A percentile compares a stretch with the other conserved stretches of the same genome.
These are phyloP conservation scores for Lentithecium fluviatile DNA, from an alignment of 495 filamentous ascomycete species.

Conservation along the genomic window DNA sequence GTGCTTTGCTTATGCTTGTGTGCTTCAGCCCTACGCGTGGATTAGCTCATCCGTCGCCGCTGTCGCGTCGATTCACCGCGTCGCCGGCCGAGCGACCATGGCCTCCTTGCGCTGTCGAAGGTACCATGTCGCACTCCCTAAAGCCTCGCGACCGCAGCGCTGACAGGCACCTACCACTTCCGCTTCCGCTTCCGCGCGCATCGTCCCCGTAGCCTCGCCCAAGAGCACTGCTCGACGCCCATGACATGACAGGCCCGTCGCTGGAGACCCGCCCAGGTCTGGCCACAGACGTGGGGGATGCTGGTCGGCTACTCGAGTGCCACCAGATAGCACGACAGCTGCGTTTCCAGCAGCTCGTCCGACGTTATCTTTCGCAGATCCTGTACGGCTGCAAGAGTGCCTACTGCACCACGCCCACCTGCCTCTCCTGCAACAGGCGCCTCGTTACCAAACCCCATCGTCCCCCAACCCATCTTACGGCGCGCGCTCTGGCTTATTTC, in stretches of 20 bases:
- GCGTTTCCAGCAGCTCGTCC: conserved; percentile 28
- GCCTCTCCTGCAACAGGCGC: conserved; percentile 72
- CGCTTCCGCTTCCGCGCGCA: background rate
- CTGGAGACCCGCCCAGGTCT: background rate
- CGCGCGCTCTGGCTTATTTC: conserved; percentile 73
- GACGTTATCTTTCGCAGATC: conserved; percentile 75
- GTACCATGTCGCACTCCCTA: no score
- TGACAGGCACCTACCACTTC: background rate
- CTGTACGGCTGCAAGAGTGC: conserved; percentile 72
- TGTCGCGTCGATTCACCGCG: no score
- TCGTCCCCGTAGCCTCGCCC: background rate
- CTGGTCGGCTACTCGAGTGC: conserved; percentile 21
- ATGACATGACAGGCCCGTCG: conserved; percentile 31
- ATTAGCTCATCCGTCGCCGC: no score
- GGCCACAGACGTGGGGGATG: conserved; percentile 13
- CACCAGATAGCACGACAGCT: conserved; percentile 20
- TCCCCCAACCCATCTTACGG: conserved; percentile 66
- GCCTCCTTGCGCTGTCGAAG: no score
- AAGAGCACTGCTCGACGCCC: conserved; percentile 4
- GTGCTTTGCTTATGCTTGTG: no score
- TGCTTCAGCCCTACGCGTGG: no score
- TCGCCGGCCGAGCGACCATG: no score
- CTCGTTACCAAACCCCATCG: conserved; percentile 67
- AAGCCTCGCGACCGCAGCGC: no score
- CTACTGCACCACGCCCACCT: conserved; percentile 73